Base-by-base conservation (phyloP, 2,329 filamentous ascomycete species). In the Annulohypoxylon truncatum region DNA sequence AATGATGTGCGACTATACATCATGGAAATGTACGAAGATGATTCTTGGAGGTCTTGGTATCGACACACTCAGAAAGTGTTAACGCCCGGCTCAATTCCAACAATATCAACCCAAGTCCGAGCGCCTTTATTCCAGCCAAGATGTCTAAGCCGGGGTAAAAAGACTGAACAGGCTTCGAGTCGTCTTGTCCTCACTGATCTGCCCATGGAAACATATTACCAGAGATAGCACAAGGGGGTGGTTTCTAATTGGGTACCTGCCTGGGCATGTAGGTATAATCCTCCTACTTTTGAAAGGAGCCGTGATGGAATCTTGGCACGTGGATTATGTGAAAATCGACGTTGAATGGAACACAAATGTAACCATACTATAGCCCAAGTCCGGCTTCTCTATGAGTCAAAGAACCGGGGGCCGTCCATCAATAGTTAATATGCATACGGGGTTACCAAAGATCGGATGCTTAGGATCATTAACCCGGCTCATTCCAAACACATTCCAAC, bases 381-480 rank as follows among this genome's bases (percentile, higher is more conserved):
- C 20, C 31, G 15, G 55, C 22, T 15, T 51, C 24, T 33, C 33
- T 20, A 18, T 57, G 8, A 26, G 4, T 22, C 48, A 4, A 26
- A 33, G 47, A 31, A 9, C 20, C 35, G 9, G 4, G 18, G 31
- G 4, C 4, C 4, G n/a, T 6, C 12, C 24, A n/a, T 35, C 9
- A 9, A 24, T 13, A 20, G 18, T 4, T 29, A 38, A 22, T 13
- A 52, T 59, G 15, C n/a, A 22, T 22, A 42, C 22, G 15, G 29
- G 15, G 13, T 22, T 50, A 54, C 18, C 24, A 44, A 10, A 42
- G 50, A 60, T 60, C 42, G 15, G 54, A 59, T 22, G 12, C 7
- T 29, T 18, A 55, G 61, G 55, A 59, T 56, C 50, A 22, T 29
- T 2, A 65, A 53, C 62, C 56, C 13, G 46, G 62, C 12, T 33